A percentile compares a stretch with the other conserved stretches of the same genome.
Evolutionary conservation across 768 basidiomycete genomes (phyloP).

Genomic region (Thelephora aurantiotincta): DNA sequence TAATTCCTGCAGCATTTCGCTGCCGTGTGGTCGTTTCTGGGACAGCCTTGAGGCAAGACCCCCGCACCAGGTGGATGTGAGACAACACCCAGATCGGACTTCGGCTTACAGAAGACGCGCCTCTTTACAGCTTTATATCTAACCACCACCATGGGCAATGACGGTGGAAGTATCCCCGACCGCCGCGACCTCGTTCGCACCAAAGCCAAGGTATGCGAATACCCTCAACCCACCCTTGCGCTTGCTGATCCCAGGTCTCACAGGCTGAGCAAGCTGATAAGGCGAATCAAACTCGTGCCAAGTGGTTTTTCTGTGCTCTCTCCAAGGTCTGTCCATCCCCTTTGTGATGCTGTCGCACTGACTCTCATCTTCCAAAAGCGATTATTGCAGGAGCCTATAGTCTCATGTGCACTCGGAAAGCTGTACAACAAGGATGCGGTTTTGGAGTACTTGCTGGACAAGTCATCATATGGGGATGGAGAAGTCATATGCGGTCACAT

Average conservation of each 20-base stretch:
- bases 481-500: slow-evolving; percentile 89
- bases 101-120: background rate
- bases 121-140: background rate
- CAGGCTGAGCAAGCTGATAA: slow-evolving; percentile 82
- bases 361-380: slow-evolving; percentile 28
- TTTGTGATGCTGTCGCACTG: background rate
- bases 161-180: slow-evolving; percentile 81
- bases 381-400: slow-evolving; percentile 79
- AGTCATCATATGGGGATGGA: slow-evolving; percentile 77
- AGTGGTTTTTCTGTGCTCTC: slow-evolving; percentile 89
- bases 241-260: background rate
- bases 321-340: slow-evolving; percentile 55
- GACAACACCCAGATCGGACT: background rate
- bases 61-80: background rate
- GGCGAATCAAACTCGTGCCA: slow-evolving; percentile 74
- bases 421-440: slow-evolving; percentile 94
- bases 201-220: slow-evolving; percentile 45
- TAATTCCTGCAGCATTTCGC: slow-evolving; percentile 85
- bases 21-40: slow-evolving; percentile 15
- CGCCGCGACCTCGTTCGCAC: slow-evolving; percentile 63
- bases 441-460: slow-evolving; percentile 80
- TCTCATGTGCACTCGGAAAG: slow-evolving; percentile 85
- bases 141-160: slow-evolving; percentile 54
- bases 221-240: background rate
- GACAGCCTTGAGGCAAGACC: background rate